These are phyloP conservation scores for Maudiozyma turicensis DNA, from an alignment of 805 yeast genomes.

Conservation along the genomic window DNA sequence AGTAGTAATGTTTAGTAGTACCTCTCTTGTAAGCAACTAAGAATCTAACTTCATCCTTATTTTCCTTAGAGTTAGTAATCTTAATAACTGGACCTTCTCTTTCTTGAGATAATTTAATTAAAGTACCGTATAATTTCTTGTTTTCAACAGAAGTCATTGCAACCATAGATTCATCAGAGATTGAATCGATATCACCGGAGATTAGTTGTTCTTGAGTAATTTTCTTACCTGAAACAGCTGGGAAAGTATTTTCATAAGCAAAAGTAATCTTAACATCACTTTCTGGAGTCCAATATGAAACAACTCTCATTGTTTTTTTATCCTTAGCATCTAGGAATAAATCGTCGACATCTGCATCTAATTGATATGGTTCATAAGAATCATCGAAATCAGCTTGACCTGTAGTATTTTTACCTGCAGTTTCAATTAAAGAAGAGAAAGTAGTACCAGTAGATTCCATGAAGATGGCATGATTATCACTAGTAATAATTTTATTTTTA, in stretches of 20 bases:
- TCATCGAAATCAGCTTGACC: conserved; percentile 3
- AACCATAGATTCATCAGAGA: conserved; percentile 72
- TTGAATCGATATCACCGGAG: conserved; percentile 43
- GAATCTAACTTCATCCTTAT: conserved; percentile 74
- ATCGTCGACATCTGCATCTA: conserved; percentile 74
- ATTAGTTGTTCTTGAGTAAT: conserved; percentile 10
- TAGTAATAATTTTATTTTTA: conserved; percentile 65
- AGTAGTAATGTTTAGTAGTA: conserved; percentile 76
- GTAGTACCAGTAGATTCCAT: conserved; percentile 49
- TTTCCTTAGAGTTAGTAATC: conserved; percentile 63
- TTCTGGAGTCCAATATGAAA: conserved; percentile 39
- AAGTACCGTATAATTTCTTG: conserved; percentile 61
- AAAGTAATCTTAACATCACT: conserved; percentile 36
- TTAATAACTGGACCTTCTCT: conserved; percentile 91
- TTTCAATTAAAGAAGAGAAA: neutral
- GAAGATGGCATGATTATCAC: conserved; percentile 78
- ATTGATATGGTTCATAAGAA: conserved; percentile 35
- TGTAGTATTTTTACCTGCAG: neutral
- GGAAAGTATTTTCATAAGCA: conserved; percentile 65
- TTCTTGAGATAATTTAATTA: conserved; percentile 56
- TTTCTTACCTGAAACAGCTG: conserved; percentile 12
- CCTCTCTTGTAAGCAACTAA: conserved; percentile 81
- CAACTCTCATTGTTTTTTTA: conserved; percentile 68
- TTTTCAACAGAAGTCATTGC: conserved; percentile 74
- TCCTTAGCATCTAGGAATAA: conserved; percentile 52